Evolutionary conservation across 805 yeast species (phyloP), one percentile per base, ranked within the genome.

Genomic region (Kazachstania psychrophila): DNA sequence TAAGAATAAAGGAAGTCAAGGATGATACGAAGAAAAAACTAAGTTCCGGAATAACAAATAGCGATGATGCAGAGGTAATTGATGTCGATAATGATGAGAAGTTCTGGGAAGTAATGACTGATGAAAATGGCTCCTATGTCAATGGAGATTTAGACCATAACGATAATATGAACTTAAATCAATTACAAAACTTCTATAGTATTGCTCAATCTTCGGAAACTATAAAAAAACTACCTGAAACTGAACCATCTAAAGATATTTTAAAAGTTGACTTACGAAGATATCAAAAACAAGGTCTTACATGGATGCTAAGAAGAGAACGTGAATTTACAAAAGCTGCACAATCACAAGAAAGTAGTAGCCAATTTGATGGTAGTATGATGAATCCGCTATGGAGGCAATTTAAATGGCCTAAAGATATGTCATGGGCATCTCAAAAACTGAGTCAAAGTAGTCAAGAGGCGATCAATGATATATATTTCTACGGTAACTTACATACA

Each of bases 231-330:
- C 62, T 80, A 4, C 88, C 88, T 2, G 79, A 74, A 41, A 72
- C 81, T 0, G 77, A 77, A 2, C 76, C 73, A 0, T 43, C 64
- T 5, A 48, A 50, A 1, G 70, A 71, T 37, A 48, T 66, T 2
- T 81, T 87, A 49, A 66, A 65, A 7, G 47, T 88, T 34, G 62
- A 63, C 1, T 60, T 89, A 34, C 65, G 95, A 38, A 72, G 76
- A 1, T 89, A 89, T 55, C 97, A 89, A 58, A 77, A 73, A 42
- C 85, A 79, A 48, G 95, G 94, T 0, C 60, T 86, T 22, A 75
- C 88, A 1, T 87, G 96, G 96, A 79, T 87, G 89, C 60, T 86
- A n/a, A 69, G 76, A 23, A 65, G 89, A 38, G 95, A 87, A 52
- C 68, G 72, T 27, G 87, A 79, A 44, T 59, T 70, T 42, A 69